Evolutionary conservation across 331 rosid species (phyloP), one percentile per base, ranked within the genome.

Genomic region (Pyracantha coccinea): DNA sequence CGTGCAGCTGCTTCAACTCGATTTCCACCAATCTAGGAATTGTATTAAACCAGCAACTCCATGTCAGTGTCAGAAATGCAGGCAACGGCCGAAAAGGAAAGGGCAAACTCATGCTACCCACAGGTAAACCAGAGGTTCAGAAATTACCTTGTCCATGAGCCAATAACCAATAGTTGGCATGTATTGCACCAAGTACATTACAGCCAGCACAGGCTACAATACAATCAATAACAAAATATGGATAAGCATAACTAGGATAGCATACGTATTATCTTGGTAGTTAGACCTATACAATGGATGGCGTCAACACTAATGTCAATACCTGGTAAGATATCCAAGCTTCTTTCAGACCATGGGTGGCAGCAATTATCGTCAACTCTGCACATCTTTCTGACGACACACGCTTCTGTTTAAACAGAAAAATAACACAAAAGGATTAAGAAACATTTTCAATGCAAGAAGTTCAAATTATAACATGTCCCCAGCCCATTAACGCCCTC

Each of bases 281-380:
- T 20, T 38, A 59, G 19, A 32, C 11, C 66, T 25, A 61, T 7
- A 15, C 35, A 27, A 72, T 7, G 50, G 44, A 61, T 10, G 24
- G 25, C 4, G 50, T 2, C 3, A 28, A 11, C 3, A 55, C 31
- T 61, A 33, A 58, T 57, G 59, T 25, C 59, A 72, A 63, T 87
- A 94, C 99, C 97, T 92, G 97, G 85, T 78, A 68, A 69, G 99
- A 90, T 86, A 94, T 94, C 99, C 99, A 94, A 81, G 82, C 99
- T 90, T 94, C 99, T 78, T 90, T 94, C 45, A 94, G 83, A 74
- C 85, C 85, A 89, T 92, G 97, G 64, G 91, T 84, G 28, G 97
- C 92, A 65, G 99, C 97, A 85, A 94, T 86, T 80, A 94, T 92
- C 35, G 93, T 87, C 77, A 90, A 88, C 88, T 94, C 92, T 1